Conservation (phyloP, 257 asterid species). For the Nyctanthes arbortristis region DNA sequence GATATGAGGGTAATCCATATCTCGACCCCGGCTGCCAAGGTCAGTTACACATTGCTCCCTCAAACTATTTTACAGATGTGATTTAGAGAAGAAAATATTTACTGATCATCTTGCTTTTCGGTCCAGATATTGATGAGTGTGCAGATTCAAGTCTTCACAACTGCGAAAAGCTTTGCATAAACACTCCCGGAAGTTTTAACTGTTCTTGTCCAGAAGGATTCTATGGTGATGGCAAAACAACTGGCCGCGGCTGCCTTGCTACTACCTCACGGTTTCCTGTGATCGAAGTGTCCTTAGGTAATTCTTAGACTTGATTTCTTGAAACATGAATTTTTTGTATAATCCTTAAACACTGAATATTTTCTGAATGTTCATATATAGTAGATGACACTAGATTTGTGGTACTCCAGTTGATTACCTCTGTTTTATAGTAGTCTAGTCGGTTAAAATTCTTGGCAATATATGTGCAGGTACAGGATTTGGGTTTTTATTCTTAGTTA, state of each 20-base stretch:
- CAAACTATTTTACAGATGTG: background rate
- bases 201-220: constrained; percentile 68
- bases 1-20: constrained; percentile 76
- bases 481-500: constrained; percentile 53
- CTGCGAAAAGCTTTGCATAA: constrained; percentile 39
- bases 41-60: background rate
- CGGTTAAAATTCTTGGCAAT: too few species aligned
- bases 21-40: constrained; percentile 73
- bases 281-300: constrained; percentile 46
- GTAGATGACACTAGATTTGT: too few species aligned
- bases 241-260: constrained; percentile 49
- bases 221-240: constrained; percentile 53
- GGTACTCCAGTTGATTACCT: too few species aligned
- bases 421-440: too few species aligned
- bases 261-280: constrained; percentile 47
- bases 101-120: background rate
- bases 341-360: too few species aligned
- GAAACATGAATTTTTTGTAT: too few species aligned
- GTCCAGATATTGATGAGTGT: constrained; percentile 51
- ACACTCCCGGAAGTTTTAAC: constrained; percentile 40
- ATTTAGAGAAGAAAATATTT: background rate
- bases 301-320: background rate
- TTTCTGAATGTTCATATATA: too few species aligned
- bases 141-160: constrained; percentile 26
- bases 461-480: constrained; percentile 65